phyloP scores from a whole-genome alignment of 345 rosid species.

The Physaria fendleri region DNA sequence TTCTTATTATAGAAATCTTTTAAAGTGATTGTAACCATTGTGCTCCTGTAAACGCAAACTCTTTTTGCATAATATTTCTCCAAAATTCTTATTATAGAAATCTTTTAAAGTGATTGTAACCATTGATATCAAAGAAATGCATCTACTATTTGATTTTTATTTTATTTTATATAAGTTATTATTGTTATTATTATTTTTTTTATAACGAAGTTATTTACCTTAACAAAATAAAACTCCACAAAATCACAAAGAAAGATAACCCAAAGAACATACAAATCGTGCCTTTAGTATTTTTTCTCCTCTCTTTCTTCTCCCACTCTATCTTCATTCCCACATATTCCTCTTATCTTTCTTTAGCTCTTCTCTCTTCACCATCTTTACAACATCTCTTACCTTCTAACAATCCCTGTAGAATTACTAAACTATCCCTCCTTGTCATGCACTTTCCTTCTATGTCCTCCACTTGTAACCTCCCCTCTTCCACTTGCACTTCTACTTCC shows the following conservation, averaged over 20 bases:
- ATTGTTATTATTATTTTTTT: background rate
- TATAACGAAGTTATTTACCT: conserved; percentile 20
- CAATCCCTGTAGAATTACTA: conserved; percentile 47
- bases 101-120: no score
- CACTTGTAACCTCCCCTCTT: conserved; percentile 56
- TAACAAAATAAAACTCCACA: conserved; percentile 50
- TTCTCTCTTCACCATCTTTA: conserved; percentile 18
- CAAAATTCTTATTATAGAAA: no score
- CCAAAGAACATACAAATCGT: conserved; percentile 37
- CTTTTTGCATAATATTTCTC: no score
- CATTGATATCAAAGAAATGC: no score
- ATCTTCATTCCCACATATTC: conserved; percentile 39
- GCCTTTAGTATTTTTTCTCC: conserved; percentile 29
- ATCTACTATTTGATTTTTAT: no score
- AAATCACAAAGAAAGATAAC: conserved; percentile 36
- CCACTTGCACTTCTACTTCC: conserved; percentile 58
- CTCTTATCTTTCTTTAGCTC: conserved; percentile 24
- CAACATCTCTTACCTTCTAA: conserved; percentile 39
- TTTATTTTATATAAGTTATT: no score
- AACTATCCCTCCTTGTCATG: conserved; percentile 60
- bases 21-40: no score
- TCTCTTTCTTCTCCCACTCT: conserved; percentile 32
- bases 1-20: no score
- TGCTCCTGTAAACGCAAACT: no score
- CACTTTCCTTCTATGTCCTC: conserved; percentile 76